Percentiles rank a stretch among this genome's conserved stretches.
These are phyloP conservation scores for Pseudogymnoascus sp. DNA, from an alignment of 2,329 filamentous ascomycete genomes.

Conservation along the genomic window DNA sequence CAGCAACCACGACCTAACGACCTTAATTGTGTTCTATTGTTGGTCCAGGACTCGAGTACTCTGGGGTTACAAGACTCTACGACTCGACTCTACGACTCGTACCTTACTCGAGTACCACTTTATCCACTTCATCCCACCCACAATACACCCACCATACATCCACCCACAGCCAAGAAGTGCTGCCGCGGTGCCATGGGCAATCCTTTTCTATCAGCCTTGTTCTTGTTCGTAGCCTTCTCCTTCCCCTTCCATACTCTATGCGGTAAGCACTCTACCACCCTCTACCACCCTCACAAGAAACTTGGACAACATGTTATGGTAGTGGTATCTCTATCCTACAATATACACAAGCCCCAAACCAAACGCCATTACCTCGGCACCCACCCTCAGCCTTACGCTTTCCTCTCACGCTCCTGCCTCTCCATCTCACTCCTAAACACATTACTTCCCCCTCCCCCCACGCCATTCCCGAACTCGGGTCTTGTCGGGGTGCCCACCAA, in stretches of 20 bases:
- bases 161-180: not conserved
- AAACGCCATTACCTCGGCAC: not conserved
- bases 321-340: not conserved
- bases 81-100: not conserved
- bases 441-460: not conserved
- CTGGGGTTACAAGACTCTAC: not conserved
- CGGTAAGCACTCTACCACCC: not conserved
- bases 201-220: not conserved
- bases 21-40: not conserved
- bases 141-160: not conserved
- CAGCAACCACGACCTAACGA: not conserved
- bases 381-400: not conserved
- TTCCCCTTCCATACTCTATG: not conserved
- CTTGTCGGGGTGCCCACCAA: conserved; percentile 19
- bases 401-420: not conserved
- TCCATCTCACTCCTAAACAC: conserved; percentile 3
- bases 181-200: not conserved
- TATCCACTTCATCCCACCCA: not conserved
- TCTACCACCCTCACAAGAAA: not conserved
- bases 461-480: not conserved
- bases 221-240: not conserved
- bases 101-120: not conserved
- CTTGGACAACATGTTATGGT: not conserved
- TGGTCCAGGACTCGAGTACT: not conserved
- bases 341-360: not conserved